A percentile compares a stretch with the other conserved stretches of the same genome.
Conservation (phyloP, 169 alveolate species). For the Sarcocystis neurona region DNA sequence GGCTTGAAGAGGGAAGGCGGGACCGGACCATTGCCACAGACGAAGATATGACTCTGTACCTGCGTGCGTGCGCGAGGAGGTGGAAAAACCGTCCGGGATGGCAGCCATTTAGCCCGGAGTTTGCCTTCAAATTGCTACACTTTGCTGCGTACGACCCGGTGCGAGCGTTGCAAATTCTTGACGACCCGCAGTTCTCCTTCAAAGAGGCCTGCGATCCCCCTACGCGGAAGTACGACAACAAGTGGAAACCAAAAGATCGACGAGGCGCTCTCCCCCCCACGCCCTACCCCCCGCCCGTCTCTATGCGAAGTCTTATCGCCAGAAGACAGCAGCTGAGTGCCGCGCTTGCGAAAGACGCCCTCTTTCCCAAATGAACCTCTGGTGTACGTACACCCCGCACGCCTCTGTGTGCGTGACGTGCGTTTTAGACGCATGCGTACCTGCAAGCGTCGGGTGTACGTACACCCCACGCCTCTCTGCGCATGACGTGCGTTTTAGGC, state of each 20-base stretch:
- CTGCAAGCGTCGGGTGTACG: too few relatives aligned
- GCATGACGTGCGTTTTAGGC: too few relatives aligned
- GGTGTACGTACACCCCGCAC: too few relatives aligned
- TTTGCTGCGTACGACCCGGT: slow-evolving; percentile 85
- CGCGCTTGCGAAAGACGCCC: too few relatives aligned
- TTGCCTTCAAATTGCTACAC: slow-evolving; percentile 83
- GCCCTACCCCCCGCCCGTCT: slow-evolving; percentile 65
- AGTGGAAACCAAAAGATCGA: slow-evolving; percentile 86
- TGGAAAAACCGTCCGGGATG: slow-evolving; percentile 86
- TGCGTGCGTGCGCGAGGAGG: slow-evolving; percentile 80
- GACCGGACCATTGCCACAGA: slow-evolving; percentile 79
- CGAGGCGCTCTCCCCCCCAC: slow-evolving; percentile 78
- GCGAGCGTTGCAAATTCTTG: slow-evolving; percentile 79
- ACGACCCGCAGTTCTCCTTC: slow-evolving; percentile 81
- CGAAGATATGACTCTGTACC: slow-evolving; percentile 80
- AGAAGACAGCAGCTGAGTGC: slow-evolving; percentile 56
- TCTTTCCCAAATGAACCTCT: too few relatives aligned
- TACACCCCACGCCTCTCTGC: too few relatives aligned
- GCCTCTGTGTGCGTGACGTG: too few relatives aligned
- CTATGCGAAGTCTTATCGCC: slow-evolving; percentile 51
- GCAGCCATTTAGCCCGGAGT: slow-evolving; percentile 89
- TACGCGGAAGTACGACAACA: slow-evolving; percentile 80
- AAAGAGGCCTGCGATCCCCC: slow-evolving; percentile 85
- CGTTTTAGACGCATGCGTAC: too few relatives aligned
- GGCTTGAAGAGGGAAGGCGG: slow-evolving; percentile 75